Percentiles rank a stretch among this genome's conserved stretches.
These are phyloP conservation scores for Fusarium transvaalense DNA, from an alignment of 2,329 filamentous ascomycete genomes.

Conservation along the genomic window DNA sequence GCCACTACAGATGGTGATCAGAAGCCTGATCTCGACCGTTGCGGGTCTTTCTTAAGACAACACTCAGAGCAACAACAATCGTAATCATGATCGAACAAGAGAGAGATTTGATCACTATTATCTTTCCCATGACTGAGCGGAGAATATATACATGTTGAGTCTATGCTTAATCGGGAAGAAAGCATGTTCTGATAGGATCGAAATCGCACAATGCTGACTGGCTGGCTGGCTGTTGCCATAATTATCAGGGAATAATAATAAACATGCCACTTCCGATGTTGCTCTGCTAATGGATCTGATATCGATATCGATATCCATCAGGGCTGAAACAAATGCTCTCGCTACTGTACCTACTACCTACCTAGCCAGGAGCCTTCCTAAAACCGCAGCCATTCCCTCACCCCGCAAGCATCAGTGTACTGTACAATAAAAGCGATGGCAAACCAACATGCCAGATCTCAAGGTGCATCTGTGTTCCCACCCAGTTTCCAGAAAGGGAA, in stretches of 20 bases:
- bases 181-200: not conserved
- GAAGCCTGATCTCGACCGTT: constrained; percentile 38
- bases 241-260: not conserved
- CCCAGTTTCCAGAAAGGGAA: constrained; percentile 31
- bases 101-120: not conserved
- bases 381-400: not conserved
- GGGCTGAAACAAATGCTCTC: constrained; percentile 22
- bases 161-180: not conserved
- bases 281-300: not conserved
- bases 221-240: not conserved
- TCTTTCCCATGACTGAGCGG: not conserved
- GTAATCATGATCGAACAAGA: constrained; percentile 3
- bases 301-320: constrained; percentile 1
- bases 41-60: constrained; percentile 11
- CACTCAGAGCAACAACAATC: constrained; percentile 1
- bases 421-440: constrained; percentile 16
- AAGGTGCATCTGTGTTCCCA: constrained; percentile 35
- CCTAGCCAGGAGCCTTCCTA: not conserved
- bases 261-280: not conserved
- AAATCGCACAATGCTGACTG: not conserved
- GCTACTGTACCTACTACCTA: no score
- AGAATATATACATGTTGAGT: not conserved
- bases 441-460: constrained; percentile 25
- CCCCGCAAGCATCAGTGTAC: constrained; percentile 4
- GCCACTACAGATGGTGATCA: constrained; percentile 16